phyloP scores from a whole-genome alignment of 2,329 filamentous ascomycete genomes.

The Beauveria australis region DNA sequence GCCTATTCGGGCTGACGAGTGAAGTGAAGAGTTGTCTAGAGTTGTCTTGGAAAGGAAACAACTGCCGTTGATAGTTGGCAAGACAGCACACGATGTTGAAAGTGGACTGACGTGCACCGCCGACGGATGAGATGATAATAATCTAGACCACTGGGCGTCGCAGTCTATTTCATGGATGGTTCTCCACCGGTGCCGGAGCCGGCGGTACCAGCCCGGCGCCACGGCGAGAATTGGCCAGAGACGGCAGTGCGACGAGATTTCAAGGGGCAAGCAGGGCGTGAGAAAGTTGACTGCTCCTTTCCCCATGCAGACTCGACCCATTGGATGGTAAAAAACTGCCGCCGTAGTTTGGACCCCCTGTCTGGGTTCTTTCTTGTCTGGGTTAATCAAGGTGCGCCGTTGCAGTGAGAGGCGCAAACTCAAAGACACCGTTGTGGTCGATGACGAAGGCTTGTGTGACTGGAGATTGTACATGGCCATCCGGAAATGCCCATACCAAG shows the following conservation, averaged over 20 bases:
- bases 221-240: background rate
- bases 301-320: background rate
- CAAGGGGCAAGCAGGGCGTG: background rate
- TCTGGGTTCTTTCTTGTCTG: background rate
- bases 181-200: conserved; percentile 4
- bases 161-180: background rate
- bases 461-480: background rate
- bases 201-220: conserved; percentile 1
- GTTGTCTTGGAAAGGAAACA: background rate
- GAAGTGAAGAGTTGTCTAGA: background rate
- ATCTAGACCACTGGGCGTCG: background rate
- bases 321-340: background rate
- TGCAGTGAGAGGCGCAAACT: background rate
- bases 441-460: background rate
- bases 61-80: background rate
- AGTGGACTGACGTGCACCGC: background rate
- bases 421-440: background rate
- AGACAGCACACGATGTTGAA: background rate
- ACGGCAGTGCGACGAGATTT: background rate
- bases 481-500: background rate
- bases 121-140: background rate
- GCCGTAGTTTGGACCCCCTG: too few relatives aligned
- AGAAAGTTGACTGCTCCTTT: too few relatives aligned
- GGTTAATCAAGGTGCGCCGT: background rate
- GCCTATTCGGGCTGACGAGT: background rate